These are phyloP conservation scores for Poronia punctata DNA, from an alignment of 495 filamentous ascomycete genomes.

Conservation along the genomic window DNA sequence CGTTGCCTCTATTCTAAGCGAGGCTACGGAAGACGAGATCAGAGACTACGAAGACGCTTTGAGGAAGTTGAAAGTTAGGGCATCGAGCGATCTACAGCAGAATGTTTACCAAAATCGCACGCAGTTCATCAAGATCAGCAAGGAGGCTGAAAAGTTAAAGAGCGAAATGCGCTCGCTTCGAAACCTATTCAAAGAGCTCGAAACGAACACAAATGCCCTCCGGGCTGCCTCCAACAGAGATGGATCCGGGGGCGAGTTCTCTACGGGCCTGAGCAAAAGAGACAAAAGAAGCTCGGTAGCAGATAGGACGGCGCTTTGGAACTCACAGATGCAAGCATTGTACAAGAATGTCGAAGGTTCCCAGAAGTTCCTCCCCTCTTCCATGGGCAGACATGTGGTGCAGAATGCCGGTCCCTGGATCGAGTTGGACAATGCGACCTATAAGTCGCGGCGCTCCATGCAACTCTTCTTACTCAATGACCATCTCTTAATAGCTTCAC, in stretches of 20 bases:
- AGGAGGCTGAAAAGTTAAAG: conserved; percentile 97
- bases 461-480: conserved; percentile 92
- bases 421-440: conserved; percentile 93
- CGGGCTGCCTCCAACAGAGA: conserved; percentile 56
- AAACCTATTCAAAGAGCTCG: conserved; percentile 82
- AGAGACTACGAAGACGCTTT: conserved; percentile 71
- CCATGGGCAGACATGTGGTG: conserved; percentile 84
- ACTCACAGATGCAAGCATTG: conserved; percentile 72
- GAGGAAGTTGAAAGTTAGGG: conserved; percentile 71
- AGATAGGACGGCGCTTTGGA: conserved; percentile 94
- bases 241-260: conserved; percentile 30
- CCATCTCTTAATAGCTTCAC: conserved; percentile 80
- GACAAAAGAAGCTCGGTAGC: conserved; percentile 79
- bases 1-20: conserved; percentile 70
- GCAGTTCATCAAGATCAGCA: conserved; percentile 98
- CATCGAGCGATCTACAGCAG: conserved; percentile 83
- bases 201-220: conserved; percentile 62
- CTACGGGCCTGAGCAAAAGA: conserved; percentile 50
- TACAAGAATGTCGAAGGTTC: conserved; percentile 96
- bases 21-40: conserved; percentile 93
- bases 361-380: conserved; percentile 90
- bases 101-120: conserved; percentile 97
- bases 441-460: conserved; percentile 78
- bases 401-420: conserved; percentile 87
- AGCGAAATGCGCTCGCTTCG: conserved; percentile 88